Percentiles rank a stretch among this genome's conserved stretches.
phyloP scores from a whole-genome alignment of 2,329 filamentous ascomycete species.

The Orbilia blumenaviensis region DNA sequence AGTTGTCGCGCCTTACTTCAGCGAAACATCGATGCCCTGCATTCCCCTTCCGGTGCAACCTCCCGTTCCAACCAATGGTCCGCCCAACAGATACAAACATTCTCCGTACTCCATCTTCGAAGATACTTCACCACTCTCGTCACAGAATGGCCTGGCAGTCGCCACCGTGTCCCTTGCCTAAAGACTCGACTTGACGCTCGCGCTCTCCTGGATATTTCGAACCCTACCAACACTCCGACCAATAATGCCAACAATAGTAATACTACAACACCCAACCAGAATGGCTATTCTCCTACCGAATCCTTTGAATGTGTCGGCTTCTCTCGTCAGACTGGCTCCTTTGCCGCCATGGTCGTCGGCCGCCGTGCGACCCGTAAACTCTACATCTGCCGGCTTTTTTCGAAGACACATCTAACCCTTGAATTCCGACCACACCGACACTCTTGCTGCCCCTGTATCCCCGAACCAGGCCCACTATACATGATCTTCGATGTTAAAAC shows the following conservation, averaged over 20 bases:
- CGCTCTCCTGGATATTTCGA: conserved; percentile 37
- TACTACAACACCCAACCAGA: conserved; percentile 5
- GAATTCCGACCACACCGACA: conserved; percentile 50
- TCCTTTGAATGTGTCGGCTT: conserved; percentile 52
- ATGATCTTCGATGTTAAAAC: conserved; percentile 53
- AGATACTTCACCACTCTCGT: conserved; percentile 54
- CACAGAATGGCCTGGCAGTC: conserved; percentile 55
- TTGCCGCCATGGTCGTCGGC: conserved; percentile 46
- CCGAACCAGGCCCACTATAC: conserved; percentile 46
- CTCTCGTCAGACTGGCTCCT: conserved; percentile 50
- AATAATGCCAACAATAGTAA: not conserved
- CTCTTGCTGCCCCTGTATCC: conserved; percentile 49
- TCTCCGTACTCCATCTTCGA: conserved; percentile 53
- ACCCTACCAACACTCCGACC: not conserved
- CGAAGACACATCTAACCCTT: conserved; percentile 43
- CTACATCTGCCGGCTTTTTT: conserved; percentile 53
- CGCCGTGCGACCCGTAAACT: conserved; percentile 40
- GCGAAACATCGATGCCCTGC: conserved; percentile 46
- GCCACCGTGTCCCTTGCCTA: conserved; percentile 53
- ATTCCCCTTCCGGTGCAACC: conserved; percentile 29
- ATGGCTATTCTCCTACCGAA: not conserved
- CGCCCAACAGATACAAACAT: conserved; percentile 20
- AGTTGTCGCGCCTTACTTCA: conserved; percentile 53
- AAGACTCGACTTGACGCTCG: conserved; percentile 54
- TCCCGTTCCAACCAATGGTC: conserved; percentile 43